Percentiles rank a stretch among this genome's conserved stretches.
These are phyloP conservation scores for Quercus parvula DNA, from an alignment of 306 rosid species.

Conservation along the genomic window DNA sequence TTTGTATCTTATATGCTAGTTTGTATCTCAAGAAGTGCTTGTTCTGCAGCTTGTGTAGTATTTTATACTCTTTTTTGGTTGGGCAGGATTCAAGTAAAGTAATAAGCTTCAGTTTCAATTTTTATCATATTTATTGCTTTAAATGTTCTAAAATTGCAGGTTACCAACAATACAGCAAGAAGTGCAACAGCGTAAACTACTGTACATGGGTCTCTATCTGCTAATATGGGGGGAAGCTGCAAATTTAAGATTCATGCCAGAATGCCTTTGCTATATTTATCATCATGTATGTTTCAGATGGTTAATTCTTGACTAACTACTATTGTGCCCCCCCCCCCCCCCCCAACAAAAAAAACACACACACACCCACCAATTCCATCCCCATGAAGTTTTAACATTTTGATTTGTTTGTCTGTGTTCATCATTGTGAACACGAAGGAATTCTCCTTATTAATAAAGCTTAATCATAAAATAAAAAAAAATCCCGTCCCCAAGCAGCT, in stretches of 20 bases:
- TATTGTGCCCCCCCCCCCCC: not conserved
- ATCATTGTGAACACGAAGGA: no score
- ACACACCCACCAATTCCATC: no score
- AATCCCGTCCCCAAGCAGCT: not conserved
- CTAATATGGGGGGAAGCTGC: slow-evolving; percentile 99
- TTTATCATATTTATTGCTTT: not conserved
- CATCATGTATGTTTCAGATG: slow-evolving; percentile 67
- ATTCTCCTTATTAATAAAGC: no score
- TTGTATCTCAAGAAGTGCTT: not conserved
- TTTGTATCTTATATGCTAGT: not conserved
- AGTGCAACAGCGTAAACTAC: slow-evolving; percentile 95
- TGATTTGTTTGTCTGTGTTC: no score
- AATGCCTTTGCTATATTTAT: slow-evolving; percentile 96
- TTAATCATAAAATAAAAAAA: not conserved
- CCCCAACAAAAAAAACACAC: no score
- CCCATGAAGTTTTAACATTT: no score
- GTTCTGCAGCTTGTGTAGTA: not conserved
- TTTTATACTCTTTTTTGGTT: not conserved
- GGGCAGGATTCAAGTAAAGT: not conserved
- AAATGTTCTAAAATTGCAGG: slow-evolving; percentile 47
- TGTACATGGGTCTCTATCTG: slow-evolving; percentile 96
- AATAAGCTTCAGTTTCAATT: not conserved
- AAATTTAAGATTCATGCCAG: slow-evolving; percentile 97
- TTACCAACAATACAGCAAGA: slow-evolving; percentile 98
- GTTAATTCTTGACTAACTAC: not conserved